Base-by-base conservation (phyloP, 441 rosid species). In the Arabidopsis lyrata region DNA sequence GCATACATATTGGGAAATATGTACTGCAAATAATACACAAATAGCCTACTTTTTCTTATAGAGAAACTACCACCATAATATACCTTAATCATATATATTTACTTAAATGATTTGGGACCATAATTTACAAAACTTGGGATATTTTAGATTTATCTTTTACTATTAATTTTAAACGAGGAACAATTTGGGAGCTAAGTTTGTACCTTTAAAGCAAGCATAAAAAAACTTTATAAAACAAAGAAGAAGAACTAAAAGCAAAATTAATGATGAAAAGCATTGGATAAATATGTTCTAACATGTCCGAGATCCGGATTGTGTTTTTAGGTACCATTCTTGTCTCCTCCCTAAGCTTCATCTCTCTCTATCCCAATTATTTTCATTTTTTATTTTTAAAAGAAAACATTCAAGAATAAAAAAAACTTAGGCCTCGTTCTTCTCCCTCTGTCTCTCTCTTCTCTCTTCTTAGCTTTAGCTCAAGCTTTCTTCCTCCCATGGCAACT, bases 271-370 rank as follows among this genome's bases (percentile, higher is more conserved):
- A 64, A 77, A 80, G 69, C 76, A 77, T 42, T 42, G 63, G 80
- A 77, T 79, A 81, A 41, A 69, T 77, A 82, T 77, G 78, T 80
- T 63, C 32, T 64, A 74, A 62, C 82, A 79, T 81, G 85, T 76
- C 81, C 72, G 77, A 70, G 84, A 70, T 82, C 75, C 66, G 79
- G 77, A 76, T 76, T 31, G 86, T 59, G 61, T 80, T 79, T 79
- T 72, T 79, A 68, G 58, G 67, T 64, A 68, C 7, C 74, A 13
- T 35, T 78, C 78, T 73, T 66, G 83, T 81, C 83, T 65, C 68
- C 78, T 61, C 68, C 68, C 70, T 78, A 80, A 57, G 75, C 77
- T 80, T 83, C 82, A 73, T 72, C 64, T 77, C 66, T 75, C 80
- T 52, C 78, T 20, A 6, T 24, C 63, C 68, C 78, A 80, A 81